phyloP scores from a whole-genome alignment of 2,329 filamentous ascomycete genomes.

The Ascochyta fabae region DNA sequence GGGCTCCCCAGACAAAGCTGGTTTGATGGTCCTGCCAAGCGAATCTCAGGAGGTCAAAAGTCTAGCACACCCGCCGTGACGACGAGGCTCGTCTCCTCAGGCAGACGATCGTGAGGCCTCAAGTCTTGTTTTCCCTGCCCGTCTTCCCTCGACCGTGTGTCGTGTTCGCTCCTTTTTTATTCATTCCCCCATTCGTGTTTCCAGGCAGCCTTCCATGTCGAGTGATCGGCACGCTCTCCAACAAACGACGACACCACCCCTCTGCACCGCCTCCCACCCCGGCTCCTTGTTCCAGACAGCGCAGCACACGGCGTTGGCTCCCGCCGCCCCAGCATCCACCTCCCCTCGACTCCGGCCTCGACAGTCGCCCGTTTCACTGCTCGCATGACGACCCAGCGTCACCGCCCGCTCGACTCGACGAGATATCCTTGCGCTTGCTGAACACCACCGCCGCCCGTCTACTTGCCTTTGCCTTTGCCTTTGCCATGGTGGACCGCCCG shows the following conservation, averaged over 20 bases:
- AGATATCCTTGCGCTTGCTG: slow-evolving; percentile 29
- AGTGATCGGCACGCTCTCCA: slow-evolving; percentile 13
- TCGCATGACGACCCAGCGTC: slow-evolving; percentile 42
- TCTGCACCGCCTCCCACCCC: slow-evolving; percentile 12
- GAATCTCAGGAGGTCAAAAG: slow-evolving; percentile 32
- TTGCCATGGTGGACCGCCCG: slow-evolving; percentile 36
- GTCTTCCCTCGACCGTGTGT: slow-evolving; percentile 16
- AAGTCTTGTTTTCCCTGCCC: slow-evolving; percentile 3
- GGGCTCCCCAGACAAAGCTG: slow-evolving; percentile 29
- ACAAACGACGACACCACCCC: slow-evolving; percentile 18
- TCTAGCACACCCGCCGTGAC: slow-evolving; percentile 22
- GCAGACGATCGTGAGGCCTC: slow-evolving; percentile 22
- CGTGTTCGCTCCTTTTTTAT: slow-evolving; percentile 43
- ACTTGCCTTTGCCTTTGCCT: slow-evolving; percentile 15
- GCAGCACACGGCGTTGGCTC: slow-evolving; percentile 9
- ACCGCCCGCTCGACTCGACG: slow-evolving; percentile 32
- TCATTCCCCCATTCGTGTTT: slow-evolving; percentile 12
- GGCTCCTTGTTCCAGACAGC: slow-evolving; percentile 14
- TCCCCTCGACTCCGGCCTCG: slow-evolving; percentile 36
- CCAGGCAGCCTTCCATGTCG: slow-evolving; percentile 13
- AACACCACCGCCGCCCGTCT: slow-evolving; percentile 9
- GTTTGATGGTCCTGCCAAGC: slow-evolving; percentile 31
- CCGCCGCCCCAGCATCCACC: slow-evolving; percentile 17
- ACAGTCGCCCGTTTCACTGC: slow-evolving; percentile 29
- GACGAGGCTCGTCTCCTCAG: slow-evolving; percentile 16